These are phyloP conservation scores for Sporothrix inflata DNA, from an alignment of 2,329 filamentous ascomycete species.

Conservation along the genomic window DNA sequence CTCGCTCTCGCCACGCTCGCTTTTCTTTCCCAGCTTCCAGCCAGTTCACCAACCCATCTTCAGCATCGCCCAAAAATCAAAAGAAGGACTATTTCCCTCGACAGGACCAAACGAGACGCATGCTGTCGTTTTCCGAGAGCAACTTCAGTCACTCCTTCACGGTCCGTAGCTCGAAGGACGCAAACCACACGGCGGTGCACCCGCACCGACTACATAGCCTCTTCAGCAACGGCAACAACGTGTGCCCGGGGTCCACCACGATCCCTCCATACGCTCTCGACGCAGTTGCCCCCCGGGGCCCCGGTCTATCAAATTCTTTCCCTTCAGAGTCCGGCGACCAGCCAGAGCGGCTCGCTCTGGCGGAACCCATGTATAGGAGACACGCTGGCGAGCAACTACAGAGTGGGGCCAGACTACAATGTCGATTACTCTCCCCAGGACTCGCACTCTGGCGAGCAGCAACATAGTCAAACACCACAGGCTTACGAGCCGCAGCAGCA, in stretches of 20 bases:
- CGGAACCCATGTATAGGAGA: slow-evolving; percentile 72
- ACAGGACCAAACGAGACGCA: slow-evolving; percentile 16
- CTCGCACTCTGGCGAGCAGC: slow-evolving; percentile 66
- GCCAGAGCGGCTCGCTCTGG: slow-evolving; percentile 77
- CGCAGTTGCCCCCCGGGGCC: slow-evolving; percentile 57
- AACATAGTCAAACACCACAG: slow-evolving; percentile 60
- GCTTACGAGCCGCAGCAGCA: slow-evolving; percentile 56
- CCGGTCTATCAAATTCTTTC: slow-evolving; percentile 59
- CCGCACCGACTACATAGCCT: background rate
- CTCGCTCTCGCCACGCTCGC: slow-evolving; percentile 12
- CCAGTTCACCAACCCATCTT: background rate
- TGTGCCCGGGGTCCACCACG: slow-evolving; percentile 4
- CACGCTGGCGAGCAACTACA: slow-evolving; percentile 76
- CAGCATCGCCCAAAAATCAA: background rate
- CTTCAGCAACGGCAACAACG: slow-evolving; percentile 11
- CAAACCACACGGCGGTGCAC: slow-evolving; percentile 3
- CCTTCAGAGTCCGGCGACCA: slow-evolving; percentile 66
- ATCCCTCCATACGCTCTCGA: slow-evolving; percentile 38
- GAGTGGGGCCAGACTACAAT: slow-evolving; percentile 70
- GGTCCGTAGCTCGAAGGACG: background rate
- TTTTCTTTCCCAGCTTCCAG: background rate
- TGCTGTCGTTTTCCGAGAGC: slow-evolving; percentile 1
- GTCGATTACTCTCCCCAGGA: slow-evolving; percentile 74
- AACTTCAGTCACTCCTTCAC: background rate
- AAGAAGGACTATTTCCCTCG: background rate